Percentiles rank a stretch among this genome's conserved stretches.
These are phyloP conservation scores for Caloboletus inedulis DNA, from an alignment of 1,284 basidiomycete genomes.

Conservation along the genomic window DNA sequence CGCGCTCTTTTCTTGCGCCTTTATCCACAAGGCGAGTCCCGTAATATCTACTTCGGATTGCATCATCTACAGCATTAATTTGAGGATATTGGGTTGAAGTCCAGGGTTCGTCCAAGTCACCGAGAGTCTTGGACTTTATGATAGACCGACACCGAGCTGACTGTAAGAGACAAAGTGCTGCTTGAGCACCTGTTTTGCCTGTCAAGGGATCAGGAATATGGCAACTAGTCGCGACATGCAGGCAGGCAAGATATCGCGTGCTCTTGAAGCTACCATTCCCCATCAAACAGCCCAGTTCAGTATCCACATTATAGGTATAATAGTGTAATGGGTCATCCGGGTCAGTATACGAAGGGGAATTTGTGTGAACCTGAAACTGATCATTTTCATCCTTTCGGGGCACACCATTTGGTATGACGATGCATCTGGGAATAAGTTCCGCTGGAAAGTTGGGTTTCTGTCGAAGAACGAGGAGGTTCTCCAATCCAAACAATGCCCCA, in stretches of 20 bases:
- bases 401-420: conserved; percentile 38
- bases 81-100: neutral
- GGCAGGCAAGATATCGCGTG: conserved; percentile 36
- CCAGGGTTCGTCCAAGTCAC: too few relatives aligned
- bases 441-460: too few relatives aligned
- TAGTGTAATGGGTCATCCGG: neutral
- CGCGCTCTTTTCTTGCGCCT: too few relatives aligned
- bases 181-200: conserved; percentile 41
- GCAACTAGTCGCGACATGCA: conserved; percentile 39
- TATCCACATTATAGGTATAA: conserved; percentile 39
- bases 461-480: conserved; percentile 33
- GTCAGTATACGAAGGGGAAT: too few relatives aligned
- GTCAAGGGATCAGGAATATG: conserved; percentile 44
- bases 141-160: conserved; percentile 40
- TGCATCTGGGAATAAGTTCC: too few relatives aligned
- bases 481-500: too few relatives aligned
- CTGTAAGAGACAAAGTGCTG: conserved; percentile 38
- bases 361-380: neutral
- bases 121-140: conserved; percentile 27
- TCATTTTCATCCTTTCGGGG: neutral
- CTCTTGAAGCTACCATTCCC: conserved; percentile 32
- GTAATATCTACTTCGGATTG: neutral
- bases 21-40: neutral
- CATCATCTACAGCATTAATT: neutral
- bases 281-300: conserved; percentile 36